A percentile compares a stretch with the other conserved stretches of the same genome.
phyloP scores from a whole-genome alignment of 2,329 filamentous ascomycete species.

The Colletotrichum limetticola region DNA sequence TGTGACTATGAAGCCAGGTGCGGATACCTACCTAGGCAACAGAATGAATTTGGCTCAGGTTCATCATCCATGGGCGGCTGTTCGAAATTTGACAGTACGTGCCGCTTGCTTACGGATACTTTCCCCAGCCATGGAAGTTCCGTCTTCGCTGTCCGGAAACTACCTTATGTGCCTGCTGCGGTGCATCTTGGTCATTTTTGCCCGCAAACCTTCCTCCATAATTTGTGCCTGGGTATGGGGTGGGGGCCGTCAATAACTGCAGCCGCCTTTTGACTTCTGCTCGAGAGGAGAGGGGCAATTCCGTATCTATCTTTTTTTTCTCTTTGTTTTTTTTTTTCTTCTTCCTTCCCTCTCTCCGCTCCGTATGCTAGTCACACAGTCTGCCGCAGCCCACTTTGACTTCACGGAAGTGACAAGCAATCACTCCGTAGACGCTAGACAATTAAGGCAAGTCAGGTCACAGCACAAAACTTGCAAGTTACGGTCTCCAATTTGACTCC shows the following conservation, averaged over 20 bases:
- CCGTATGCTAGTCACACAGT: neutral
- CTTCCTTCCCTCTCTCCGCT: neutral
- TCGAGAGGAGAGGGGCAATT: neutral
- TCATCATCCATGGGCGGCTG: neutral
- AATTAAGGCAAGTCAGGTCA: conserved; percentile 12
- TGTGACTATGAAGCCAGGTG: too few relatives aligned
- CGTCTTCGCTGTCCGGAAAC: neutral
- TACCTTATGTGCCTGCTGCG: neutral
- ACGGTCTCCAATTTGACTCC: neutral
- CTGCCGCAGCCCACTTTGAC: neutral
- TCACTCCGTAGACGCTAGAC: conserved; percentile 9
- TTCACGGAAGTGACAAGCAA: neutral
- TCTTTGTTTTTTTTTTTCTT: neutral
- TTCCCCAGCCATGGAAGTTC: neutral
- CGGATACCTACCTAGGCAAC: too few relatives aligned
- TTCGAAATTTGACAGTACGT: neutral
- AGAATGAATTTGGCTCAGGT: neutral
- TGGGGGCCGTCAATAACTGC: conserved; percentile 9
- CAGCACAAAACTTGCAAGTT: neutral
- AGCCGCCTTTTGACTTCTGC: conserved; percentile 8
- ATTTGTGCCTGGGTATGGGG: neutral
- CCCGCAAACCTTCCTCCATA: neutral
- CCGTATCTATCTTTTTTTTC: neutral
- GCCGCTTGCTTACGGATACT: neutral
- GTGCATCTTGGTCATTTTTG: neutral